Conservation (phyloP, 768 basidiomycete species). For the Mycena pura region DNA sequence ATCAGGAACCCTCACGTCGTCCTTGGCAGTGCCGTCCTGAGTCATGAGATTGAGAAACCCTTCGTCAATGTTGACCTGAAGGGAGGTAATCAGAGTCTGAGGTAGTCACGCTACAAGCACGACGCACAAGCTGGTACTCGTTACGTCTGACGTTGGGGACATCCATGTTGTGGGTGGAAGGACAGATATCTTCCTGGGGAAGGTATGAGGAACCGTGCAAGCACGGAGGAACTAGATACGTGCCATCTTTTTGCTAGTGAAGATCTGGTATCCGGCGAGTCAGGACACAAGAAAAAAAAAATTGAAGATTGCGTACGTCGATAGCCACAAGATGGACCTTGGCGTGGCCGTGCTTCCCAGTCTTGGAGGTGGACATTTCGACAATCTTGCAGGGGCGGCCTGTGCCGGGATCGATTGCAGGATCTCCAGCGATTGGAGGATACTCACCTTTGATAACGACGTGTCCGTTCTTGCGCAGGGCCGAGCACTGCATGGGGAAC, state of each 20-base stretch:
- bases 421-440: background rate
- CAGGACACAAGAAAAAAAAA: conserved; percentile 6
- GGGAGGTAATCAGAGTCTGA: conserved; percentile 8
- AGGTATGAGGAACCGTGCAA: conserved; percentile 3
- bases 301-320: conserved; percentile 77
- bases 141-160: conserved; percentile 91
- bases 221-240: conserved; percentile 38
- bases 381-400: conserved; percentile 97
- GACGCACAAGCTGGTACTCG: conserved; percentile 88
- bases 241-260: conserved; percentile 97
- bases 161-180: conserved; percentile 99
- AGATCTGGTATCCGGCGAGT: no score
- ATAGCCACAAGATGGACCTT: conserved; percentile 98
- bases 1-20: conserved; percentile 95
- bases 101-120: conserved; percentile 9
- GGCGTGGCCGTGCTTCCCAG: conserved; percentile 99
- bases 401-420: conserved; percentile 33
- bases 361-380: conserved; percentile 99
- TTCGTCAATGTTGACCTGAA: conserved; percentile 87
- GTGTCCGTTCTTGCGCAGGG: conserved; percentile 90
- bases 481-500: conserved; percentile 94
- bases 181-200: conserved; percentile 86
- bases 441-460: conserved; percentile 90
- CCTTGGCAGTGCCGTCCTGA: conserved; percentile 79
- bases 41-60: conserved; percentile 95